Conservation (phyloP, 2,329 filamentous ascomycete genomes). For the Byssochlamys sp. region DNA sequence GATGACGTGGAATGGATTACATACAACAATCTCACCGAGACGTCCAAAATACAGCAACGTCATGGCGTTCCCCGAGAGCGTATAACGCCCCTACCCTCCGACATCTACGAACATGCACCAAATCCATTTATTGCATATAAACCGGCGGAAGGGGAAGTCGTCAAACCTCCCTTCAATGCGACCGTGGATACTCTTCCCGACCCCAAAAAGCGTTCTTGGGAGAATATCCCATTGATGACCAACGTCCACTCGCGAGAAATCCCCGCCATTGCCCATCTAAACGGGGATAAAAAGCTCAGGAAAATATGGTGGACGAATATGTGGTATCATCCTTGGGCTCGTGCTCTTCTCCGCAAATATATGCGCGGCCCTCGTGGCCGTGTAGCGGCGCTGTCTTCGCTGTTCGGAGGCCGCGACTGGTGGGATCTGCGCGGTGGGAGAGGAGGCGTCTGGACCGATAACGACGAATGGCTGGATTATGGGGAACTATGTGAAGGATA, state of each 20-base stretch:
- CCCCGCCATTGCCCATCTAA: constrained; percentile 36
- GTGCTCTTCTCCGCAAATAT: constrained; percentile 42
- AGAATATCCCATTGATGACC: constrained; percentile 35
- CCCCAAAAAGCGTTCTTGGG: constrained; percentile 33
- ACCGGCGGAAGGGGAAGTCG: constrained; percentile 16
- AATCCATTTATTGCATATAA: constrained; percentile 27
- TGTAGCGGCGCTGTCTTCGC: constrained; percentile 34
- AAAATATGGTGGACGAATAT: constrained; percentile 36
- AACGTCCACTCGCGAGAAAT: constrained; percentile 41
- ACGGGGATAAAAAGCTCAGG: constrained; percentile 23
- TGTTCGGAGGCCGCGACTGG: constrained; percentile 38
- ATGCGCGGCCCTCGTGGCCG: constrained; percentile 37
- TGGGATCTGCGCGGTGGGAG: constrained; percentile 44
- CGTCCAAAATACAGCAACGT: constrained; percentile 25
- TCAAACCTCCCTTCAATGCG: constrained; percentile 24
- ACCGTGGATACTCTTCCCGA: constrained; percentile 36
- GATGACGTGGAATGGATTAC: constrained; percentile 33
- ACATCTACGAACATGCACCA: constrained; percentile 22
- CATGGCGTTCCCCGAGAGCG: constrained; percentile 28
- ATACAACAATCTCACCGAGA: constrained; percentile 28
- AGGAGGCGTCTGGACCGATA: constrained; percentile 47
- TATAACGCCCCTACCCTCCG: constrained; percentile 29
- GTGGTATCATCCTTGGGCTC: constrained; percentile 41
- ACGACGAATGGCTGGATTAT: constrained; percentile 41
- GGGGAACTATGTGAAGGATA: constrained; percentile 39